A percentile compares a stretch with the other conserved stretches of the same genome.
phyloP scores from a whole-genome alignment of 192 early-diverging fungal species.

The Phlyctochytrium arcticum region DNA sequence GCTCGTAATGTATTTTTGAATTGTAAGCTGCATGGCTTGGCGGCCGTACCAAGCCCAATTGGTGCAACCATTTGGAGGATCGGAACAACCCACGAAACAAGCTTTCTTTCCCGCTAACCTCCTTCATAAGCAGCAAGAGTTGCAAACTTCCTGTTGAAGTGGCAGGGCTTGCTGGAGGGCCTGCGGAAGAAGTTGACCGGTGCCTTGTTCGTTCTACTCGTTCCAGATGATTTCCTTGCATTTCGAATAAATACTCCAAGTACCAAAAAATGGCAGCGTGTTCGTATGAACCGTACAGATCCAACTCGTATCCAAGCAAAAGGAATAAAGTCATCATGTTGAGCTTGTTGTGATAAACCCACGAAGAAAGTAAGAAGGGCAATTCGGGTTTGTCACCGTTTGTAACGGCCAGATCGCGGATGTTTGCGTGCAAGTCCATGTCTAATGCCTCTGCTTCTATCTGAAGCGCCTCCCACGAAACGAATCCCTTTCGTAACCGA shows the following conservation, averaged over 20 bases:
- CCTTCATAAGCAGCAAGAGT: neutral
- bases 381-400: conserved; percentile 1
- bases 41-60: neutral
- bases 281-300: conserved; percentile 63
- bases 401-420: too few species aligned
- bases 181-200: neutral
- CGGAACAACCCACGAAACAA: conserved; percentile 4
- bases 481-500: conserved; percentile 52
- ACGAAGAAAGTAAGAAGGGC: conserved; percentile 58
- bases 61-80: neutral
- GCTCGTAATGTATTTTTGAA: conserved; percentile 10
- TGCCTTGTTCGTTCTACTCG: neutral
- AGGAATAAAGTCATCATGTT: conserved; percentile 51
- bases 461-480: conserved; percentile 56
- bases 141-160: neutral
- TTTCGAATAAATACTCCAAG: conserved; percentile 17
- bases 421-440: neutral
- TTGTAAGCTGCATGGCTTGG: conserved; percentile 7
- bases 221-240: conserved; percentile 7
- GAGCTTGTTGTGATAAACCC: conserved; percentile 62
- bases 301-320: conserved; percentile 63
- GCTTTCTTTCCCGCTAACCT: neutral
- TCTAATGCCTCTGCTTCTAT: conserved; percentile 38
- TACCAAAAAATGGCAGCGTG: conserved; percentile 61
- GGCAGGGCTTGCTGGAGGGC: too few species aligned